These are phyloP conservation scores for Dendryphion nanum DNA, from an alignment of 2,329 filamentous ascomycete genomes.

Conservation along the genomic window DNA sequence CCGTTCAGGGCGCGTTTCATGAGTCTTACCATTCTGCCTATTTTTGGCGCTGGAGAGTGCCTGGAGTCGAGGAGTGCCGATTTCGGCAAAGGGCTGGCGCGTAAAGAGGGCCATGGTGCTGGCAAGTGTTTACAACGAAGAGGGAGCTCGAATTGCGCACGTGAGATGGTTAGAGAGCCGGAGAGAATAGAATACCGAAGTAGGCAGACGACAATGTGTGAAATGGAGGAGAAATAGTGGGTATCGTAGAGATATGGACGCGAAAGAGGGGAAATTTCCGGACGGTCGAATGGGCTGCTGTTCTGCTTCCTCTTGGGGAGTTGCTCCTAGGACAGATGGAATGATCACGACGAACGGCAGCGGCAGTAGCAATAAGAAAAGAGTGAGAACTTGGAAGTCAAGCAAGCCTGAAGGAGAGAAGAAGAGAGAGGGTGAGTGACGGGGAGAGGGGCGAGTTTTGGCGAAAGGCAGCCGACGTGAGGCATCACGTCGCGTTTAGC, in stretches of 20 bases:
- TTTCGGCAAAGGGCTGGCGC: slow-evolving; percentile 73
- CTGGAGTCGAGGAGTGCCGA: slow-evolving; percentile 68
- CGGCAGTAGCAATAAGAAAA: no score
- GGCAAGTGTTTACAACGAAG: background rate
- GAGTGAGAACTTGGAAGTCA: slow-evolving; percentile 10
- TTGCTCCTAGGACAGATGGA: no score
- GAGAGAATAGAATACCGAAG: background rate
- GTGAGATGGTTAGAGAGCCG: slow-evolving; percentile 1
- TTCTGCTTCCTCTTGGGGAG: no score
- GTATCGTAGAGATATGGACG: background rate
- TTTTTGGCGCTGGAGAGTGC: slow-evolving; percentile 74
- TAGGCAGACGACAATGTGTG: background rate
- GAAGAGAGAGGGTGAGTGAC: slow-evolving; percentile 7
- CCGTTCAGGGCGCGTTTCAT: background rate
- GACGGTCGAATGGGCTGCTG: no score
- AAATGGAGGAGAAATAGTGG: background rate
- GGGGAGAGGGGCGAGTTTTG: slow-evolving; percentile 2
- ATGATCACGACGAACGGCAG: no score
- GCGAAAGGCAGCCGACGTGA: slow-evolving; percentile 10
- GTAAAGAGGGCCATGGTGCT: slow-evolving; percentile 43
- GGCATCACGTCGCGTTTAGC: slow-evolving; percentile 22
- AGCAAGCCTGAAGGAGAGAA: slow-evolving; percentile 11
- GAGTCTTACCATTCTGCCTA: slow-evolving; percentile 60
- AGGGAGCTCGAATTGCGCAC: slow-evolving; percentile 3
- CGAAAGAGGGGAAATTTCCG: no score